These are phyloP conservation scores for Chlamydomonas eustigma DNA, from an alignment of 139 green algal genomes.

Conservation along the genomic window DNA sequence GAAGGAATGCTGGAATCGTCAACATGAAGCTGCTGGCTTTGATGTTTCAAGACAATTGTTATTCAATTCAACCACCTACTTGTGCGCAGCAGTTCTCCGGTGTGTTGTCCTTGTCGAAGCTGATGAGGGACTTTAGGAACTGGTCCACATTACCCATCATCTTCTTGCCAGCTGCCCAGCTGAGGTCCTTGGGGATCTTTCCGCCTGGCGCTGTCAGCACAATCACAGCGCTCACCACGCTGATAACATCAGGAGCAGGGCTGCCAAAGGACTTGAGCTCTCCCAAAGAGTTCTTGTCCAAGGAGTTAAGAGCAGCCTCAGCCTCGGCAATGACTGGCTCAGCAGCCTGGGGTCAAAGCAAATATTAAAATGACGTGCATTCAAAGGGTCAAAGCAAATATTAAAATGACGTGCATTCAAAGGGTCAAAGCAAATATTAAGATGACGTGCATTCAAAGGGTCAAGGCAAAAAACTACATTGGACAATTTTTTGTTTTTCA, in stretches of 20 bases:
- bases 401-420: too few species aligned
- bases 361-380: too few species aligned
- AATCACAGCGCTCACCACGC: slow-evolving; percentile 79
- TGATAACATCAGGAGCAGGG: slow-evolving; percentile 75
- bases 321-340: slow-evolving; percentile 86
- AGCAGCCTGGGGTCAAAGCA: too few species aligned
- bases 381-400: too few species aligned
- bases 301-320: slow-evolving; percentile 80
- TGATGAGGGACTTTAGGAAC: slow-evolving; percentile 81
- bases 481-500: slow-evolving; percentile 20
- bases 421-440: too few species aligned
- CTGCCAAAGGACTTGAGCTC: slow-evolving; percentile 91
- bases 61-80: background rate
- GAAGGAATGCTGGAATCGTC: too few species aligned
- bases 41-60: too few species aligned
- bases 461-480: slow-evolving; percentile 26
- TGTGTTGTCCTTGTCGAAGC: slow-evolving; percentile 91
- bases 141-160: slow-evolving; percentile 86
- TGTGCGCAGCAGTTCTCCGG: slow-evolving; percentile 54
- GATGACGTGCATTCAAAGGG: too few species aligned
- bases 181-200: slow-evolving; percentile 84
- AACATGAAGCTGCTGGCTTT: too few species aligned
- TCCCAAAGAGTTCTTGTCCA: slow-evolving; percentile 82
- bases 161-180: slow-evolving; percentile 63
- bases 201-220: slow-evolving; percentile 74